phyloP scores from a whole-genome alignment of 805 yeast genomes.

The Tetrapisispora fleetii region DNA sequence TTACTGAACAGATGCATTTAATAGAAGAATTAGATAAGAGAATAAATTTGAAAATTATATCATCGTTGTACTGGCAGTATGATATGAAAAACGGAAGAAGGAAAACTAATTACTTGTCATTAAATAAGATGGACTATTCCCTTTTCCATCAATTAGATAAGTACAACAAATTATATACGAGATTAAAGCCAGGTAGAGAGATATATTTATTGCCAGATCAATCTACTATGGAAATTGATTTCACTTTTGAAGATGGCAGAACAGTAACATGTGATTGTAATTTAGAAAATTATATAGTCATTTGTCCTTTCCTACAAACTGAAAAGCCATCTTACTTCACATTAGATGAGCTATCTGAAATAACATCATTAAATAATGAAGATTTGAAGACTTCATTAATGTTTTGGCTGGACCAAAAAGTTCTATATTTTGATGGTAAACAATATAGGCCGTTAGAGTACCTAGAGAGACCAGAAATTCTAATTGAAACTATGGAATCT shows the following conservation, averaged over 20 bases:
- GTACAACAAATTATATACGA: conserved; percentile 37
- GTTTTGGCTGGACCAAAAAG: conserved; percentile 58
- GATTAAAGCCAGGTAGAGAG: conserved; percentile 45
- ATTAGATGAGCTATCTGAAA: conserved; percentile 25
- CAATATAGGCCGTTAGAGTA: conserved; percentile 1
- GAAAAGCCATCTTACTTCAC: conserved; percentile 14
- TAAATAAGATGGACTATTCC: conserved; percentile 39
- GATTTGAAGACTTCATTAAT: conserved; percentile 33
- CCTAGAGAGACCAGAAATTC: neutral
- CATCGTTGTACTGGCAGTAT: conserved; percentile 64
- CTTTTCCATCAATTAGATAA: conserved; percentile 34
- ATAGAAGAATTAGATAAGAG: conserved; percentile 12
- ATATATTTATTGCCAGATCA: conserved; percentile 46
- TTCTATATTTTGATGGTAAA: conserved; percentile 29
- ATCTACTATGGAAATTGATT: conserved; percentile 53
- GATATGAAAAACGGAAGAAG: neutral
- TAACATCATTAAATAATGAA: conserved; percentile 36
- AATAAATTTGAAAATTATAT: conserved; percentile 53
- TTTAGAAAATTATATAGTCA: conserved; percentile 39
- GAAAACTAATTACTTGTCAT: neutral
- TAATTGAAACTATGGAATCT: neutral
- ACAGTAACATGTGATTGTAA: conserved; percentile 38
- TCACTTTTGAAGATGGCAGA: conserved; percentile 42
- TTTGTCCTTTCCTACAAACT: neutral
- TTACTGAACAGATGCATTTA: conserved; percentile 34